These are phyloP conservation scores for Telfairia occidentalis DNA, from an alignment of 331 rosid species.

Conservation along the genomic window DNA sequence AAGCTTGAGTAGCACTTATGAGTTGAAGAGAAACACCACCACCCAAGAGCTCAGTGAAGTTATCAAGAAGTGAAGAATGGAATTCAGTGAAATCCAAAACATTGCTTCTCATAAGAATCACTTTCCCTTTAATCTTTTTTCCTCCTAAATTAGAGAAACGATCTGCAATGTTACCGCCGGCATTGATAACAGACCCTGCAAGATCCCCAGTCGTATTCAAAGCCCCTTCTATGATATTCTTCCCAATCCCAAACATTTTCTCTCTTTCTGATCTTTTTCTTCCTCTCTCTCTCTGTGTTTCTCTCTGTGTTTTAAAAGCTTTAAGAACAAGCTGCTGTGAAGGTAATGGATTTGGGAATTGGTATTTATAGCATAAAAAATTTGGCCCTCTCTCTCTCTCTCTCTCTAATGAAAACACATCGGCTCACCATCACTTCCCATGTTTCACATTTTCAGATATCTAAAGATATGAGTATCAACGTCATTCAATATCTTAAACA, in stretches of 20 bases:
- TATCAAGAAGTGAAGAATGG: not conserved
- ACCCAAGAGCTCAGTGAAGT: not conserved
- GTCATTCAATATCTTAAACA: too few relatives aligned
- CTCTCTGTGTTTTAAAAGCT: too few relatives aligned
- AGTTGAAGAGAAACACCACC: not conserved
- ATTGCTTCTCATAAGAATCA: not conserved
- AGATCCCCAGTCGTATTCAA: not conserved
- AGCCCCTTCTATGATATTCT: not conserved
- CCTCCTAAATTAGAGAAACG: not conserved
- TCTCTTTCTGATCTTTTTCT: not conserved
- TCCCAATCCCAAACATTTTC: constrained; percentile 4
- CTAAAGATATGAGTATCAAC: too few relatives aligned
- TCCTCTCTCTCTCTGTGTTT: not conserved
- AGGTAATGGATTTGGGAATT: not conserved
- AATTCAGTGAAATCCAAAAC: constrained; percentile 8
- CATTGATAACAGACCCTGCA: not conserved
- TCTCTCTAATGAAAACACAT: not conserved
- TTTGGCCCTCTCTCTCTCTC: not conserved
- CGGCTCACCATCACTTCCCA: not conserved
- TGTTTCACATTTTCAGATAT: not conserved
- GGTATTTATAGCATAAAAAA: not conserved
- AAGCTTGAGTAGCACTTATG: constrained; percentile 3
- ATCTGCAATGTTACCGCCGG: not conserved
- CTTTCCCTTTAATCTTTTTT: not conserved
- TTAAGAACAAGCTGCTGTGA: not conserved